Evolutionary conservation across 1,284 basidiomycete species (phyloP).

Genomic region (Irpex lacteus): DNA sequence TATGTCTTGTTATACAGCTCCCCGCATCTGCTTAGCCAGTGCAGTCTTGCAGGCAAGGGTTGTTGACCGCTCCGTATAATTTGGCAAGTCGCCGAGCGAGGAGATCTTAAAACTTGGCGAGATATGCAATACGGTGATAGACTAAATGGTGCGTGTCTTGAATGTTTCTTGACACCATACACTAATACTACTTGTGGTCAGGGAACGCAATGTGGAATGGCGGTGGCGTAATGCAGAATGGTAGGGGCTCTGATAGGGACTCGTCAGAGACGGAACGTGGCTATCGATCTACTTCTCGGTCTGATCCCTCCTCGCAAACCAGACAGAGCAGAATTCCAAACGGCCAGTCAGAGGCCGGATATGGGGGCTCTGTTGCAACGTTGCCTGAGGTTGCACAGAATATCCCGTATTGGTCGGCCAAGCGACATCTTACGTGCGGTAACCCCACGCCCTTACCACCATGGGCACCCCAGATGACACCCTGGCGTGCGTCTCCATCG

Average conservation of each 20-base stretch:
- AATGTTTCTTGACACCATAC: background rate
- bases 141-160: constrained; percentile 8
- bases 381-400: constrained; percentile 54
- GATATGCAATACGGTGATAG: constrained; percentile 4
- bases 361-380: constrained; percentile 38
- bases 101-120: no score
- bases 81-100: no score
- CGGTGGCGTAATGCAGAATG: constrained; percentile 14
- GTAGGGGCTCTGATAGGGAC: constrained; percentile 35
- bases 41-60: background rate
- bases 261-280: constrained; percentile 48
- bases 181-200: background rate
- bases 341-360: constrained; percentile 31
- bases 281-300: constrained; percentile 38
- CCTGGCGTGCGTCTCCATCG: constrained; percentile 80
- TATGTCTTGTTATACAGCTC: background rate
- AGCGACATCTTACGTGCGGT: constrained; percentile 85
- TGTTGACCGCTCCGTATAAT: background rate
- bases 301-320: constrained; percentile 40
- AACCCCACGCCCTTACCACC: constrained; percentile 72
- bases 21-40: background rate
- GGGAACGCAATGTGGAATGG: background rate
- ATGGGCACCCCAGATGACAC: constrained; percentile 61
- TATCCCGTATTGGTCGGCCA: constrained; percentile 78
- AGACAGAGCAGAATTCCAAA: constrained; percentile 18